These are phyloP conservation scores for Physcomitrellopsis africana DNA, from an alignment of 225 moss, liverwort and hornwort species.

Conservation along the genomic window DNA sequence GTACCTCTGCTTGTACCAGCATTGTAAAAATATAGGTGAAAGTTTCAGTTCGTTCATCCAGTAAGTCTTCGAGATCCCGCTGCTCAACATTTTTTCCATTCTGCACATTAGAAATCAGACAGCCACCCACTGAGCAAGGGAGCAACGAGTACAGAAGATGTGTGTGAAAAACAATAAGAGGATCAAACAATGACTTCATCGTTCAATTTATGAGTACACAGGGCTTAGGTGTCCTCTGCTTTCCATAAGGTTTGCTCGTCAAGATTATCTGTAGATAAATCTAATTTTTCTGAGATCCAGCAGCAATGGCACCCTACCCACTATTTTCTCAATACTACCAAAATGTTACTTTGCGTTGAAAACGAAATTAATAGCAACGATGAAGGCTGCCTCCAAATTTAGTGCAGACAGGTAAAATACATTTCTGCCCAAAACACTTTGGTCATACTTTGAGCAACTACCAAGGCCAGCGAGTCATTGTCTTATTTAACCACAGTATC, in stretches of 20 bases:
- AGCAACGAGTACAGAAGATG: neutral
- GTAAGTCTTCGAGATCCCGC: conserved; percentile 57
- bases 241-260: too few species aligned
- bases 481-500: too few species aligned
- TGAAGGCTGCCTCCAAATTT: too few species aligned
- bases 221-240: too few species aligned
- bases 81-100: conserved; percentile 68
- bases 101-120: conserved; percentile 24
- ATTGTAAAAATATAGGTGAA: conserved; percentile 62
- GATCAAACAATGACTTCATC: neutral
- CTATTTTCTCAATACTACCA: too few species aligned
- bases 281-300: too few species aligned
- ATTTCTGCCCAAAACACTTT: neutral
- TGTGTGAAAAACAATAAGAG: neutral
- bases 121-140: neutral
- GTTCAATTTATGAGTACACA: neutral
- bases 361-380: too few species aligned
- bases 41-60: conserved; percentile 60
- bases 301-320: too few species aligned
- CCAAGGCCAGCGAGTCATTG: neutral
- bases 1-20: conserved; percentile 88
- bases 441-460: neutral
- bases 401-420: too few species aligned
- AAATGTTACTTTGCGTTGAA: too few species aligned
- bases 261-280: neutral